A percentile compares a stretch with the other conserved stretches of the same genome.
Evolutionary conservation across 495 filamentous ascomycete species (phyloP).

Genomic region (Corynascus novoguineensis): DNA sequence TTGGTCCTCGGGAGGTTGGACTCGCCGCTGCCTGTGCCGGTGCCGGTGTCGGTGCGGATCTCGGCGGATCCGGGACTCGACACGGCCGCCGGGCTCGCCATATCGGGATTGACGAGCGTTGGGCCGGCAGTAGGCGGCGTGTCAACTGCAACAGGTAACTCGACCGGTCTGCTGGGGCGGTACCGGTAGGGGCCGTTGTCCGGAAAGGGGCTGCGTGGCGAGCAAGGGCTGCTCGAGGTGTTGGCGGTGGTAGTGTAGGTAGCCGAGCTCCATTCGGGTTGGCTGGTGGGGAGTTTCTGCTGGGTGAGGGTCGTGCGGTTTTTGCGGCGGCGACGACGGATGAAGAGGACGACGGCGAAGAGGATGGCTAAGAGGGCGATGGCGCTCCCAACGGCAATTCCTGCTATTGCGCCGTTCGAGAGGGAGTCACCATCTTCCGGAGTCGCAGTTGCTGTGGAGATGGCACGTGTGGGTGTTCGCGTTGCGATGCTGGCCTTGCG

Average conservation of each 20-base stretch:
- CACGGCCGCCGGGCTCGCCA: not conserved
- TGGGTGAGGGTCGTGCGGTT: not conserved
- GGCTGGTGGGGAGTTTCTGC: not conserved
- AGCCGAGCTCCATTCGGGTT: not conserved
- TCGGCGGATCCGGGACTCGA: not conserved
- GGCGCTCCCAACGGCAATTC: slow-evolving; percentile 23
- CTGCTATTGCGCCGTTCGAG: slow-evolving; percentile 28
- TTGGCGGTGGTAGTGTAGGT: not conserved
- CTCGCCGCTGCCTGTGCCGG: not conserved
- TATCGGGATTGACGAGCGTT: not conserved
- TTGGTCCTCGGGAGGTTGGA: slow-evolving; percentile 12
- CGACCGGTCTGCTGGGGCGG: not conserved
- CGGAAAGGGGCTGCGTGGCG: slow-evolving; percentile 9
- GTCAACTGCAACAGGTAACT: not conserved
- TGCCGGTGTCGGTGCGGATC: not conserved
- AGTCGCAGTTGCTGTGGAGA: slow-evolving; percentile 11
- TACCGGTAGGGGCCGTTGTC: not conserved
- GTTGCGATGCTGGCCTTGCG: slow-evolving; percentile 25
- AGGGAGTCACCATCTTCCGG: not conserved
- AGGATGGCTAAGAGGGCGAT: slow-evolving; percentile 9
- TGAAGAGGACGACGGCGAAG: slow-evolving; percentile 9
- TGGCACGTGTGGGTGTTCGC: slow-evolving; percentile 22
- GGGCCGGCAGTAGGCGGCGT: not conserved
- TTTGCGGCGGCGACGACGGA: slow-evolving; percentile 4
- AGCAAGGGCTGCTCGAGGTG: slow-evolving; percentile 2